Base-by-base conservation (phyloP, 495 filamentous ascomycete genomes). In the Penicilliopsis zonata region DNA sequence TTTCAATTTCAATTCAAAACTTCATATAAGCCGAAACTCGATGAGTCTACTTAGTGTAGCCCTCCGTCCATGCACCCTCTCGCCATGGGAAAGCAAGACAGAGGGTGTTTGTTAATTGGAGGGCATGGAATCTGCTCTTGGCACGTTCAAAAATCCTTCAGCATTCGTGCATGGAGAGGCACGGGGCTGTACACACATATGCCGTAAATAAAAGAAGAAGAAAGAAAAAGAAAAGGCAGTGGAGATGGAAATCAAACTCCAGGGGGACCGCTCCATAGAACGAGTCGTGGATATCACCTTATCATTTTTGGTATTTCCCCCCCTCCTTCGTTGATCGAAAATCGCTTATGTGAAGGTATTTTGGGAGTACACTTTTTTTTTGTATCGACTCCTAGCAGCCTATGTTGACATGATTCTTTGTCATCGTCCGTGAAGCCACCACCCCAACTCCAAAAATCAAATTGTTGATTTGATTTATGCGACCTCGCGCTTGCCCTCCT, bases 181-280 rank as follows among this genome's bases (percentile, higher is more conserved):
- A 72, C 72, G 72, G 67, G 72, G 86, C 85, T 95, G 90, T 98
- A 98, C 90, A 98, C 90, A 98, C 86, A 83, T 80, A 94, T 98
- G 90, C 90, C 90, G 44, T 47, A 35, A 37, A 28, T 20, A 24
- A 12, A 26, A 22, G 15, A 32, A 13, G 22, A 35, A 20, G 31
- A 17, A 24, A n/a, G n/a, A 24, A 24, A n/a, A 24, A 24, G 22
- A 24, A 24, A 24, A 24, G n/a, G n/a, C n/a, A n/a, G n/a, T n/a
- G n/a, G n/a, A n/a, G n/a, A n/a, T n/a, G n/a, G n/a, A n/a, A n/a
- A n/a, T n/a, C n/a, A n/a, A n/a, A n/a, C n/a, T n/a, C n/a, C n/a
- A n/a, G n/a, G n/a, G n/a, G n/a, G n/a, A n/a, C n/a, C n/a, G n/a
- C n/a, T n/a, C 21, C 21, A 7, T 24, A 7, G 7, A 24, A n/a